phyloP scores from a whole-genome alignment of 768 basidiomycete genomes.

The Suillus lakei region DNA sequence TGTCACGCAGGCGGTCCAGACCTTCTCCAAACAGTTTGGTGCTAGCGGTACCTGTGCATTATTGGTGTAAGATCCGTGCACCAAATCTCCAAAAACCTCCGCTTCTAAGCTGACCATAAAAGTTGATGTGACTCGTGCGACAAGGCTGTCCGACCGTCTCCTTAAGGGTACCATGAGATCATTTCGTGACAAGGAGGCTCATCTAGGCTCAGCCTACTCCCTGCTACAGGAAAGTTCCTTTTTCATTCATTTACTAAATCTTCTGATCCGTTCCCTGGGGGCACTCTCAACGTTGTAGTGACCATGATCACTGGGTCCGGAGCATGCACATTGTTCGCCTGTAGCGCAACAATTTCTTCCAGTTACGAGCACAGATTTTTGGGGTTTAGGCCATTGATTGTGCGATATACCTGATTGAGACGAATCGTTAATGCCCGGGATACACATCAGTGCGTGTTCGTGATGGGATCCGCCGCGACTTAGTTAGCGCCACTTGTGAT shows the following conservation, averaged over 20 bases:
- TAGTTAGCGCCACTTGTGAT: not conserved
- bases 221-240: not conserved
- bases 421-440: not conserved
- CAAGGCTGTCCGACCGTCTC: not conserved
- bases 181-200: not conserved
- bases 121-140: not conserved
- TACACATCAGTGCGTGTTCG: constrained; percentile 1
- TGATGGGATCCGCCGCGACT: not conserved
- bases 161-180: not conserved
- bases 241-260: constrained; percentile 1
- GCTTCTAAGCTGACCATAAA: not conserved
- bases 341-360: not conserved
- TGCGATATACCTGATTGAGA: constrained; percentile 3
- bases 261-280: constrained; percentile 1
- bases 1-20: not conserved
- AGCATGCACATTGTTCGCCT: not conserved
- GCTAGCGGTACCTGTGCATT: not conserved
- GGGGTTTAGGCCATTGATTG: not conserved
- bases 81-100: constrained; percentile 1
- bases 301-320: not conserved
- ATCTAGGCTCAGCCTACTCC: not conserved
- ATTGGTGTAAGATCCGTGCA: constrained; percentile 2
- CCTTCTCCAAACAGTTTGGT: not conserved
- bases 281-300: constrained; percentile 2
- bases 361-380: not conserved